Evolutionary conservation across 495 filamentous ascomycete genomes (phyloP).

Genomic region (Hypoxylon perforatum): DNA sequence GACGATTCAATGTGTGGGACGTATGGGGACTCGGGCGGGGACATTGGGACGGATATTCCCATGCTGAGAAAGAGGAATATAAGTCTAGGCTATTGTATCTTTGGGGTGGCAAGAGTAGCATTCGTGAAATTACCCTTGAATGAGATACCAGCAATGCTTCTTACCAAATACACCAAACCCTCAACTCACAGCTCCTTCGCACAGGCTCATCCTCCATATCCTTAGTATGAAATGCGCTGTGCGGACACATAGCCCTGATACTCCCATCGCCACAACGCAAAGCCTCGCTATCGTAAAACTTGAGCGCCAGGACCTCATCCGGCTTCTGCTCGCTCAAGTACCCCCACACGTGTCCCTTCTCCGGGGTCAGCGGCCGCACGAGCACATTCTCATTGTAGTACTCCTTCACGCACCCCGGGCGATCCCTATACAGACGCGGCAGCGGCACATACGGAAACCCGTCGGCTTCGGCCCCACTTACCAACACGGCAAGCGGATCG

Average conservation of each 20-base stretch:
- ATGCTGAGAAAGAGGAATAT: too few species aligned
- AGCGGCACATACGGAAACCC: slow-evolving; percentile 3
- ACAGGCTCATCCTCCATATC: slow-evolving; percentile 1
- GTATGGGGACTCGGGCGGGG: too few species aligned
- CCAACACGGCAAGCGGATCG: neutral
- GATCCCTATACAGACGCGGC: slow-evolving; percentile 1
- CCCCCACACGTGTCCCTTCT: neutral
- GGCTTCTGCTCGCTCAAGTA: slow-evolving; percentile 28
- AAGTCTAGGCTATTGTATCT: too few species aligned
- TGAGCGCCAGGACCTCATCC: slow-evolving; percentile 10
- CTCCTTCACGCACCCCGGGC: neutral
- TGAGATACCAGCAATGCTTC: too few species aligned
- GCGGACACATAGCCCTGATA: slow-evolving; percentile 3
- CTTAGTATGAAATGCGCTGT: neutral
- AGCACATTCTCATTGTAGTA: slow-evolving; percentile 14
- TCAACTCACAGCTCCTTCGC: slow-evolving; percentile 12
- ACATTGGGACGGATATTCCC: too few species aligned
- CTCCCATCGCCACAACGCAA: neutral
- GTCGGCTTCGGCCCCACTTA: neutral
- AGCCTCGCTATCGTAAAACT: slow-evolving; percentile 15
- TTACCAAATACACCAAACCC: slow-evolving; percentile 14
- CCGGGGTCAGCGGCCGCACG: neutral
- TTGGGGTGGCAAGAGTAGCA: too few species aligned
- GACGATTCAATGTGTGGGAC: too few species aligned
- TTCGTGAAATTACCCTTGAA: too few species aligned